phyloP scores from a whole-genome alignment of 768 basidiomycete genomes.

The Stropharia rugosoannulata region DNA sequence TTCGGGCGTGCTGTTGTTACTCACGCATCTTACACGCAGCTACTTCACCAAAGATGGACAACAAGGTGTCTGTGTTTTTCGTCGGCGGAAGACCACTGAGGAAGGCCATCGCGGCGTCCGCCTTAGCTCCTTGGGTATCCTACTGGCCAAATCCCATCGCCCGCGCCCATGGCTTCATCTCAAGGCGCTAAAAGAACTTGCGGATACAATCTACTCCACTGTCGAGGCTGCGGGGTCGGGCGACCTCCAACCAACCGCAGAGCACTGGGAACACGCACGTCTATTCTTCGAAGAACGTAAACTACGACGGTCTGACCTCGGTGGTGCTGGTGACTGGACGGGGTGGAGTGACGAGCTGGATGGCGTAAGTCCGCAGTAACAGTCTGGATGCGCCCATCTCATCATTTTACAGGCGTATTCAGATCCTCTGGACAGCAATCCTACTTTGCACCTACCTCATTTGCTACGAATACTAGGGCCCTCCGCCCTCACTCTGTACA shows the following conservation, averaged over 20 bases:
- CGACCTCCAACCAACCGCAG: slow-evolving; percentile 46
- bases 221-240: slow-evolving; percentile 47
- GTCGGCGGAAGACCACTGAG: slow-evolving; percentile 64
- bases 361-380: slow-evolving; percentile 33
- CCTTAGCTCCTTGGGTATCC: slow-evolving; percentile 74
- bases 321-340: slow-evolving; percentile 59
- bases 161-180: slow-evolving; percentile 80
- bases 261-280: slow-evolving; percentile 62
- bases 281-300: slow-evolving; percentile 67
- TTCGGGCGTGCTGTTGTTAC: background rate
- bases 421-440: slow-evolving; percentile 35
- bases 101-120: slow-evolving; percentile 78
- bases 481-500: slow-evolving; percentile 75
- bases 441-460: slow-evolving; percentile 73
- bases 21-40: slow-evolving; percentile 30
- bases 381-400: background rate
- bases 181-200: slow-evolving; percentile 58
- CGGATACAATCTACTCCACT: slow-evolving; percentile 50
- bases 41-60: slow-evolving; percentile 72
- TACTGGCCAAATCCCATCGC: slow-evolving; percentile 62
- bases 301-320: slow-evolving; percentile 45
- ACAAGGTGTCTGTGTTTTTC: slow-evolving; percentile 75
- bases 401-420: slow-evolving; percentile 21
- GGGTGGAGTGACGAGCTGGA: slow-evolving; percentile 72
- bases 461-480: slow-evolving; percentile 77